Evolutionary conservation across 176 grass and related monocot genomes (phyloP), one percentile per base, ranked within the genome.

Genomic region (Oropetium thomaeum): DNA sequence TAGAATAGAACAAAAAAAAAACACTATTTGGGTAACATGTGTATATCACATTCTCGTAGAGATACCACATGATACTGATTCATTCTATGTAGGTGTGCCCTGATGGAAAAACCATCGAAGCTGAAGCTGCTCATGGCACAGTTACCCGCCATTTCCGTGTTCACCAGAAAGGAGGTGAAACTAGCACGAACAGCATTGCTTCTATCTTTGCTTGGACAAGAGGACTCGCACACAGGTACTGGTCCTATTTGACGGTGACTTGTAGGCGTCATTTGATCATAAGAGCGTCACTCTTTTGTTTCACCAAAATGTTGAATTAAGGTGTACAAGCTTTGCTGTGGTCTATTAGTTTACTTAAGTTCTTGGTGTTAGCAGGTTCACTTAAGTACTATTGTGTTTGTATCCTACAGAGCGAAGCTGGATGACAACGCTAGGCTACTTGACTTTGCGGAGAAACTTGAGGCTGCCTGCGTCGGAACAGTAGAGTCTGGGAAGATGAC

Each of bases 401-500:
- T 57, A 29, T 47, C 37, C 9, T 51, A 48, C 86, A 98, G 95
- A 82, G 95, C 95, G 77, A 94, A 98, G 75, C 86, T 98, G 19
- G 95, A 98, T 72, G 87, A 86, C 62, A 91, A 98, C 70, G 86
- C 79, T 65, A 89, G 72, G 80, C 86, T 98, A 31, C 84, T 88
- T 28, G 95, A 94, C 19, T 98, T 98, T n/a, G 64, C 76, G 15
- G 75, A 77, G n/a, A 98, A 98, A 73, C 89, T 98, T 30, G 95
- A 94, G 78, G 87, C 82, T 9, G 95, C 95, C 3, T 98, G 88
- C 30, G 59, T 98, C 69, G 95, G 89, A 65, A 40, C 89, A 33
- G 95, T 98, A 39, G 95, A 98, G 79, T 90, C 89, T 88, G 91
- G 88, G 62, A 98, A 94, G 75, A 98, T 98, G 95, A 98, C 95